A percentile compares a stretch with the other conserved stretches of the same genome.
These are phyloP conservation scores for Aspergillus fructus DNA, from an alignment of 2,329 filamentous ascomycete genomes.

Conservation along the genomic window DNA sequence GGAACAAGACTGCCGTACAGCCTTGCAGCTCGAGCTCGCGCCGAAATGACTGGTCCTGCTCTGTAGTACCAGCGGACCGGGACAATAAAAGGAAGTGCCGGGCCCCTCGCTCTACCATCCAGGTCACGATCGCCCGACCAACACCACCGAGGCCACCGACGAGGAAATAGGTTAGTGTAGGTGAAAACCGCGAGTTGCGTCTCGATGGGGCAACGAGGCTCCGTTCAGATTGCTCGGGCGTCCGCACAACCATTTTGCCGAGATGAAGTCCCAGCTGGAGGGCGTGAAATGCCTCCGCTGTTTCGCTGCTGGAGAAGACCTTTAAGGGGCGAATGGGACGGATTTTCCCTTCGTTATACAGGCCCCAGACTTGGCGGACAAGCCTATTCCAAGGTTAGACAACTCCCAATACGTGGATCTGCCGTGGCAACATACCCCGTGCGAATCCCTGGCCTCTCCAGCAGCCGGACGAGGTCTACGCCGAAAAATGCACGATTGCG, in stretches of 20 bases:
- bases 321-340: no score
- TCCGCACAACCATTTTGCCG: constrained; percentile 30
- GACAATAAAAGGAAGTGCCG: constrained; percentile 10
- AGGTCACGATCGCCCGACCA: constrained; percentile 11
- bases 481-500: constrained; percentile 24
- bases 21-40: constrained; percentile 3
- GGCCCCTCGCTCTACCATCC: constrained; percentile 17
- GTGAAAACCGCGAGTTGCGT: background rate
- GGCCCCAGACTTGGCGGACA: no score
- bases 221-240: constrained; percentile 3
- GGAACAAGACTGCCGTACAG: constrained; percentile 1
- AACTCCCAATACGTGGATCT: no score
- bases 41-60: constrained; percentile 2
- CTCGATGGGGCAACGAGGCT: constrained; percentile 1
- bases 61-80: background rate
- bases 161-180: constrained; percentile 12
- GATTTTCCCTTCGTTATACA: no score
- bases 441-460: background rate
- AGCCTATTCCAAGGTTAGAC: no score
- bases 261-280: no score
- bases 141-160: constrained; percentile 17
- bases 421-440: no score
- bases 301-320: no score
- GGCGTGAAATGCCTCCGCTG: no score
- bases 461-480: constrained; percentile 23